phyloP scores from a whole-genome alignment of 371 early-diverging fungal genomes.

The Rhizopus arrhizus region DNA sequence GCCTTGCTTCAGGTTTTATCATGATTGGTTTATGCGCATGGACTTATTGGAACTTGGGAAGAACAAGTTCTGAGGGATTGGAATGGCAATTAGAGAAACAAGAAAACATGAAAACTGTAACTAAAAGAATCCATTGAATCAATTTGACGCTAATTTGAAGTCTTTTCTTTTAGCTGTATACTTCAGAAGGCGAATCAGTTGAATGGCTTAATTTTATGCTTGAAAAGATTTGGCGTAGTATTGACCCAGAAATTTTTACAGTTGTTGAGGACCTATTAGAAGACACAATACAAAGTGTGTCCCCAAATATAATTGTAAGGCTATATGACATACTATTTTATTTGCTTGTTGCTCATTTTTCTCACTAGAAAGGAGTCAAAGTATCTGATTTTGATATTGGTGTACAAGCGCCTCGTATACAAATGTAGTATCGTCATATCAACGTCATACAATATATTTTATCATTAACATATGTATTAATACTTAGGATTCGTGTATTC shows the following conservation, averaged over 20 bases:
- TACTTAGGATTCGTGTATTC: constrained; percentile 40
- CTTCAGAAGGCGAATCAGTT: constrained; percentile 46
- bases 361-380: constrained; percentile 36
- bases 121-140: neutral
- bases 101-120: constrained; percentile 39
- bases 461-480: neutral
- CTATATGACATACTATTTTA: neutral
- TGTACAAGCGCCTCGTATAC: constrained; percentile 48
- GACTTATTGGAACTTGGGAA: constrained; percentile 39
- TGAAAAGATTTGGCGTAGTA: constrained; percentile 49
- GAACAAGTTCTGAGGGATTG: constrained; percentile 19
- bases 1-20: constrained; percentile 22
- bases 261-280: constrained; percentile 40
- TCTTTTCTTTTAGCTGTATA: constrained; percentile 31
- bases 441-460: constrained; percentile 5
- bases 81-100: constrained; percentile 45
- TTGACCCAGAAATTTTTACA: constrained; percentile 41
- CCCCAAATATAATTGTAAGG: constrained; percentile 43
- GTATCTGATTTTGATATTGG: constrained; percentile 51
- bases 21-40: constrained; percentile 24
- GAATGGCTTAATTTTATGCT: constrained; percentile 51
- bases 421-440: constrained; percentile 31
- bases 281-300: constrained; percentile 36
- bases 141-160: neutral
- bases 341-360: neutral